These are phyloP conservation scores for Aspergillus sp. DNA, from an alignment of 2,329 filamentous ascomycete genomes.

Conservation along the genomic window DNA sequence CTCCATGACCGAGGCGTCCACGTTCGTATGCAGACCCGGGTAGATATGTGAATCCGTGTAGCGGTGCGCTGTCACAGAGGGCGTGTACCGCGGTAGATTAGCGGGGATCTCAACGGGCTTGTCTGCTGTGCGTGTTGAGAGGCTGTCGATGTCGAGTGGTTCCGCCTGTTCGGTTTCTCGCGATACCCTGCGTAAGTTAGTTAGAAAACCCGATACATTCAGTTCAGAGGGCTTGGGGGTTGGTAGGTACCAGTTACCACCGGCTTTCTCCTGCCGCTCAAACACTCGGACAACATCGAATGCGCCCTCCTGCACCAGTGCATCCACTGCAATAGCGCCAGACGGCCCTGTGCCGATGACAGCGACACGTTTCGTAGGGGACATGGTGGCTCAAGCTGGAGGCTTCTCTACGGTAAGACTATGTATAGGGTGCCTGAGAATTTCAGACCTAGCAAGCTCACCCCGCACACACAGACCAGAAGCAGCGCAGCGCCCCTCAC, in stretches of 20 bases:
- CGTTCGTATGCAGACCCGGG: slow-evolving; percentile 65
- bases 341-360: slow-evolving; percentile 63
- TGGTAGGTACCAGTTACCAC: slow-evolving; percentile 58
- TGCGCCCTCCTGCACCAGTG: slow-evolving; percentile 56
- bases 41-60: slow-evolving; percentile 62
- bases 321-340: slow-evolving; percentile 61
- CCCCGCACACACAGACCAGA: neutral
- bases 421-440: too few relatives aligned
- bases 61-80: slow-evolving; percentile 46
- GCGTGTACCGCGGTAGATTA: slow-evolving; percentile 48
- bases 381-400: slow-evolving; percentile 2
- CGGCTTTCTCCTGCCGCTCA: slow-evolving; percentile 59
- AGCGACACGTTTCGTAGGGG: slow-evolving; percentile 47
- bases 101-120: slow-evolving; percentile 48
- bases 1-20: slow-evolving; percentile 59
- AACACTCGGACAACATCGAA: slow-evolving; percentile 64
- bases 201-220: neutral
- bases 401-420: neutral
- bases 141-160: slow-evolving; percentile 46
- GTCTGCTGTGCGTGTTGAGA: slow-evolving; percentile 54
- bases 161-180: slow-evolving; percentile 37
- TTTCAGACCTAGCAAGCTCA: too few relatives aligned
- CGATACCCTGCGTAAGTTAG: slow-evolving; percentile 26
- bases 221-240: too few relatives aligned
- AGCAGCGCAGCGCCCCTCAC: neutral